These are phyloP conservation scores for Diaporthe destruens DNA, from an alignment of 2,329 filamentous ascomycete genomes.

Conservation along the genomic window DNA sequence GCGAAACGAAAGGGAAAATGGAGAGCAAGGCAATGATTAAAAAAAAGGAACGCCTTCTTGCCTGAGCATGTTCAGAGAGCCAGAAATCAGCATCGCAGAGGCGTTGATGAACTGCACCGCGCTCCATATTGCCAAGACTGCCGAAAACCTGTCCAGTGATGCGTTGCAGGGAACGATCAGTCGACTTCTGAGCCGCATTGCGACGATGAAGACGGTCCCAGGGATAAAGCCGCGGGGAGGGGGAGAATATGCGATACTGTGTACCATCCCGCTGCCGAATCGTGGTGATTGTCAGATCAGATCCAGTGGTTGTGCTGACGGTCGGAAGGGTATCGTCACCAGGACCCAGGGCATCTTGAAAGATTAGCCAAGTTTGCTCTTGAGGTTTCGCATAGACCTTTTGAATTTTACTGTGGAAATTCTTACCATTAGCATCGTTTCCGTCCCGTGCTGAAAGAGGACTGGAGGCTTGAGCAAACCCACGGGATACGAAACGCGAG, in stretches of 20 bases:
- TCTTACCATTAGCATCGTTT: conserved; percentile 34
- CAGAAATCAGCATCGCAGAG: conserved; percentile 43
- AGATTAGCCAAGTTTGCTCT: conserved; percentile 18
- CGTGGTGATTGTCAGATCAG: conserved; percentile 38
- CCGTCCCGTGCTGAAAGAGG: conserved; percentile 23
- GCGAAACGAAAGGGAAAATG: conserved; percentile 61
- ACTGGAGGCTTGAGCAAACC: conserved; percentile 35
- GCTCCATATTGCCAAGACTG: conserved; percentile 43
- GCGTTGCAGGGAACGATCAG: conserved; percentile 38
- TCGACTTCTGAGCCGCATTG: conserved; percentile 33
- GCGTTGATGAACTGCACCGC: conserved; percentile 23
- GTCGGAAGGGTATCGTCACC: conserved; percentile 34
- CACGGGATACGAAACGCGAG: conserved; percentile 35
- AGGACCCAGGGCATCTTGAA: conserved; percentile 3
- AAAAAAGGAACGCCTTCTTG: conserved; percentile 55
- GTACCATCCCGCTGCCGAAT: conserved; percentile 35
- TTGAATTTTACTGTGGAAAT: not conserved
- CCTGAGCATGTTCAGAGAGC: conserved; percentile 47
- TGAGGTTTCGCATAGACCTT: conserved; percentile 8
- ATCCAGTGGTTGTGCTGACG: conserved; percentile 33
- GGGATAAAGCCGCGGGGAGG: conserved; percentile 42
- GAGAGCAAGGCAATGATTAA: conserved; percentile 54
- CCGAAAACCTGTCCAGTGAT: conserved; percentile 12
- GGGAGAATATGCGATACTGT: conserved; percentile 31
- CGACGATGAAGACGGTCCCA: conserved; percentile 45